phyloP scores from a whole-genome alignment of 331 rosid genomes.

The Malus hybrid region DNA sequence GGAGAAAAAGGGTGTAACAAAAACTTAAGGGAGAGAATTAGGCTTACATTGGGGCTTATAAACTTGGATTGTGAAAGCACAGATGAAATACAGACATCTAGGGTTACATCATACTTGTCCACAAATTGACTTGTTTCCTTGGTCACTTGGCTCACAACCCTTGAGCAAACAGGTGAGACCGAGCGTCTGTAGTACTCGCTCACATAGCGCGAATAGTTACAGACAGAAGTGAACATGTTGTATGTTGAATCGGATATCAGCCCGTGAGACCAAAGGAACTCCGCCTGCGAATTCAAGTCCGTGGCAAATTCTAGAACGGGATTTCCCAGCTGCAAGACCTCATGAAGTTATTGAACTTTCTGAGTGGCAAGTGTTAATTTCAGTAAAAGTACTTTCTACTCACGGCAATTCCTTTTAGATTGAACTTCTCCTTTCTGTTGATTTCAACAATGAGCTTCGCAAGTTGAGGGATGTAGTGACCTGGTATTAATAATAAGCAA shows the following conservation, averaged over 20 bases:
- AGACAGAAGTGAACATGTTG: slow-evolving; percentile 49
- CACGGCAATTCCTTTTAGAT: slow-evolving; percentile 77
- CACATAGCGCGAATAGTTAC: slow-evolving; percentile 53
- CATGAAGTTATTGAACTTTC: not conserved
- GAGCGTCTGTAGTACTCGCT: slow-evolving; percentile 42
- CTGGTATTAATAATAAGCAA: slow-evolving; percentile 20
- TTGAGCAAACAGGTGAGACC: slow-evolving; percentile 41
- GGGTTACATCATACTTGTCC: slow-evolving; percentile 71
- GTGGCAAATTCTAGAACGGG: slow-evolving; percentile 66
- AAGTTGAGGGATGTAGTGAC: slow-evolving; percentile 85
- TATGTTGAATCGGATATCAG: slow-evolving; percentile 61
- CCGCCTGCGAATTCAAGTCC: slow-evolving; percentile 72
- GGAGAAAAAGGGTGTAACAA: not conserved
- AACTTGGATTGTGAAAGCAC: slow-evolving; percentile 55
- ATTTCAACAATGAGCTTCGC: slow-evolving; percentile 59
- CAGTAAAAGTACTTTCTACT: slow-evolving; percentile 18
- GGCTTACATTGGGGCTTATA: slow-evolving; percentile 45
- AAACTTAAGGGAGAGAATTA: not conserved
- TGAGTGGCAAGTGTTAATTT: not conserved
- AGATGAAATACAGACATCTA: slow-evolving; percentile 63
- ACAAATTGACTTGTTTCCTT: slow-evolving; percentile 53
- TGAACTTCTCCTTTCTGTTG: slow-evolving; percentile 48
- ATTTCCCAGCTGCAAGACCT: slow-evolving; percentile 59
- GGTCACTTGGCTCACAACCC: slow-evolving; percentile 43
- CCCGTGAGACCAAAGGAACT: slow-evolving; percentile 78